These are phyloP conservation scores for Deakozyma indianensis DNA, from an alignment of 805 yeast species.

Conservation along the genomic window DNA sequence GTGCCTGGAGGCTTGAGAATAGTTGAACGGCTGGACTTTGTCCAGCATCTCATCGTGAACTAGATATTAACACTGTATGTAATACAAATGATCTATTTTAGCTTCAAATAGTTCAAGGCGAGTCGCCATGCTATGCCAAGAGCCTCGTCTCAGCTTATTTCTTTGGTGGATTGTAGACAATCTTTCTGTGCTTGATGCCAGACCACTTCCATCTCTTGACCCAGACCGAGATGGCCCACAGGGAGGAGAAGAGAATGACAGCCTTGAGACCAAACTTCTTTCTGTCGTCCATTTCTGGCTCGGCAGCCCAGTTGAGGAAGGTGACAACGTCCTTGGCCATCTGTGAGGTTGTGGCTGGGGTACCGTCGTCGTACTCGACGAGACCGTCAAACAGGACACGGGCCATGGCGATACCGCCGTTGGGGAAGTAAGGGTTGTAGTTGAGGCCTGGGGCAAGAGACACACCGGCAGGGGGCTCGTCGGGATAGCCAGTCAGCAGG, in stretches of 20 bases:
- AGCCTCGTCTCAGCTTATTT: conserved; percentile 24
- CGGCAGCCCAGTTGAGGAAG: conserved; percentile 96
- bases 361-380: conserved; percentile 98
- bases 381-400: conserved; percentile 94
- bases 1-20: no score
- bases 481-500: conserved; percentile 95
- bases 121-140: background rate
- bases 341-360: conserved; percentile 96
- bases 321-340: conserved; percentile 98
- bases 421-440: conserved; percentile 99
- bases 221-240: conserved; percentile 75
- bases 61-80: background rate
- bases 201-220: conserved; percentile 98
- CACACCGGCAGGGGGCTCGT: conserved; percentile 97
- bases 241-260: conserved; percentile 57
- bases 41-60: no score
- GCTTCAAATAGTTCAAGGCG: background rate
- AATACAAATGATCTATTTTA: background rate
- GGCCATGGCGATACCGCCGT: conserved; percentile 98
- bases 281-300: conserved; percentile 98
- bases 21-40: no score
- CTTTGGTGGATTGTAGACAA: conserved; percentile 85
- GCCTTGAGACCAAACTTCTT: conserved; percentile 95
- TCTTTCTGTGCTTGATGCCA: conserved; percentile 87
- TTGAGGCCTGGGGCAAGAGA: conserved; percentile 83